Evolutionary conservation across 805 yeast species (phyloP).

Genomic region (Wickerhamomyces chambardii): DNA sequence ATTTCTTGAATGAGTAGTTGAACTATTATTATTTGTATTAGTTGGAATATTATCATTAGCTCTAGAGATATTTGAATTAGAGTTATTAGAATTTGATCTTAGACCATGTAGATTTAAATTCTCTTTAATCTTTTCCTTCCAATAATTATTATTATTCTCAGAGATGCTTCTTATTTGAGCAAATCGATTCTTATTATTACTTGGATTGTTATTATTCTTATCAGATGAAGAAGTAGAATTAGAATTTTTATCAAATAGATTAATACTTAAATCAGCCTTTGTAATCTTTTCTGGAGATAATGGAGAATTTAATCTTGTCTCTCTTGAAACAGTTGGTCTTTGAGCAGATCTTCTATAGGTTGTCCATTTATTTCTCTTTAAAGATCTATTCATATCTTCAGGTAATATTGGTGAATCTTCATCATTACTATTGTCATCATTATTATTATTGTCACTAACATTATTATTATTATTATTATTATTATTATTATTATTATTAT

Average conservation of each 20-base stretch:
- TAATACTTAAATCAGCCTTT: constrained; percentile 13
- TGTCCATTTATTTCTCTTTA: constrained; percentile 40
- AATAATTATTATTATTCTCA: constrained; percentile 4
- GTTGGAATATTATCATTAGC: neutral
- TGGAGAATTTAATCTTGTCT: constrained; percentile 7
- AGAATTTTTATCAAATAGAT: constrained; percentile 10
- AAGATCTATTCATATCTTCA: constrained; percentile 16
- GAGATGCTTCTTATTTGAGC: too few species aligned
- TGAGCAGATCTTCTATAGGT: constrained; percentile 37
- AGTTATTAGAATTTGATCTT: too few species aligned
- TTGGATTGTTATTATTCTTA: too few species aligned
- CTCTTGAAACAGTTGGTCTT: constrained; percentile 7
- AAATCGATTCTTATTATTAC: too few species aligned
- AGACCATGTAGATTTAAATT: too few species aligned
- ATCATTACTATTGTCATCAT: constrained; percentile 9
- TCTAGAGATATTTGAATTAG: too few species aligned
- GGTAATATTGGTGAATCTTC: constrained; percentile 15
- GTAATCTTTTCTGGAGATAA: constrained; percentile 7
- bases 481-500: constrained; percentile 9
- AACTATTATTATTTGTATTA: too few species aligned
- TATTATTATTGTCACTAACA: neutral
- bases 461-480: constrained; percentile 6
- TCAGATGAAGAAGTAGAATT: too few species aligned
- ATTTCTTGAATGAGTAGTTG: constrained; percentile 25
- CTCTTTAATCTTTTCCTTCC: too few species aligned